Evolutionary conservation across 371 early-diverging fungal species (phyloP), one percentile per base, ranked within the genome.

Genomic region (Mucor piriformis): DNA sequence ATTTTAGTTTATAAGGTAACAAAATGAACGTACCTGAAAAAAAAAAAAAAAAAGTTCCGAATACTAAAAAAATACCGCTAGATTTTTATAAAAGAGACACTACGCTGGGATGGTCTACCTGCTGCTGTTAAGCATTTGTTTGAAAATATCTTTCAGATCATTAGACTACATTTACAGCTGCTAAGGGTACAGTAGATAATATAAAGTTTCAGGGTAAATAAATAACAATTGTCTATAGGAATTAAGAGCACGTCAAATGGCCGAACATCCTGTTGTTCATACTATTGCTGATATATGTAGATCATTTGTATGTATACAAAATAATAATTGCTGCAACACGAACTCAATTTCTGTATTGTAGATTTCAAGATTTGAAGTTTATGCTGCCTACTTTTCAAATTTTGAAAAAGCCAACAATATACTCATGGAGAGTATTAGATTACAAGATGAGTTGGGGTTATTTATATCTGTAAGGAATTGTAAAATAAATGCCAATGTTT

Each of bases 1-100:
- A 72, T 76, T 24, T 59, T 82, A 21, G 75, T 86, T n/a, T 69
- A 81, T 35, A 77, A 84, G 51, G 89, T 88, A 29, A 29, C 29
- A 6, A 29, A 29, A 29, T 29, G 29, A 8, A 29, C 8, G 29
- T 29, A 43, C 11, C 11, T 20, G 3, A 44, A 16, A 40, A 40
- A 40, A 40, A 15, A 16, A 40, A 40, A 16, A 16, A 40, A 20
- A 42, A 50, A 13, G n/a, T 43, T 43, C 54, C 54, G 29, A 44
- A 4, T 32, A 15, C 20, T 47, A 24, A 27, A 29, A 16, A 37
- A 21, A 27, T 7, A 12, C 0, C 7, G 12, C 11, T 56, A 72
- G 87, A 69, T 86, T 8, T 88, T 82, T 64, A 76, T 84, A 15
- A 74, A 80, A 21, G 72, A 68, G 8, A 52, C 80, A 24, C 44